Evolutionary conservation across 176 grass and related monocot species (phyloP), one percentile per base, ranked within the genome.

Genomic region (Secale cereale): DNA sequence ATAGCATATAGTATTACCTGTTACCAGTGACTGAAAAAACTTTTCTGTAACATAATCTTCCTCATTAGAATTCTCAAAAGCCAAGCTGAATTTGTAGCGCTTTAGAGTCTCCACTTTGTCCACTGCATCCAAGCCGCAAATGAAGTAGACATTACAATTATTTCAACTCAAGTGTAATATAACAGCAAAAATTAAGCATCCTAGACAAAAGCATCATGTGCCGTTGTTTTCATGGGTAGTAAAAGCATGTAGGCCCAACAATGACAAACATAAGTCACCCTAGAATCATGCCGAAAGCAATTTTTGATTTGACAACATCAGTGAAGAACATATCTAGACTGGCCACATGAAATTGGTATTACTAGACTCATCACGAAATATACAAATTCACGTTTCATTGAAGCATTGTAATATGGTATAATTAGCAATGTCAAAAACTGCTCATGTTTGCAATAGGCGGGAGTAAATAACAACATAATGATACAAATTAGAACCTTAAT

Each of bases 21-120:
- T 92, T 89, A 96, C 91, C 65, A 99, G 85, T 32, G 94, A 96
- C 52, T 99, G 97, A 82, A 99, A 99, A 85, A 96, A 99, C 77
- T 99, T 99, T 78, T 99, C 93, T 65, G 97, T 99, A 68, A 99
- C 90, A 8, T 99, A 99, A 82, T 99, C 97, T 85, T 99, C 97
- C 87, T 99, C 97, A 0, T 94, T 99, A 57, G 97, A 99, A 86
- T 99, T 99, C 87, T 99, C 97, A 89, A 99, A 99, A 41, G 94
- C 97, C 81, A 99, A 92, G 85, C 97, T 99, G 85, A 99, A 99
- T 91, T 92, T 99, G 88, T 99, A 99, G 67, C 28, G 85, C 86
- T 92, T 96, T 78, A 99, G 86, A 57, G 97, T 74, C 52, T 96
- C 86, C 57, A 96, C 81, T 90, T 99, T 99, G 86, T 99, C 94